Conservation (phyloP, 768 basidiomycete genomes). For the Rossbeevera mucosa region DNA sequence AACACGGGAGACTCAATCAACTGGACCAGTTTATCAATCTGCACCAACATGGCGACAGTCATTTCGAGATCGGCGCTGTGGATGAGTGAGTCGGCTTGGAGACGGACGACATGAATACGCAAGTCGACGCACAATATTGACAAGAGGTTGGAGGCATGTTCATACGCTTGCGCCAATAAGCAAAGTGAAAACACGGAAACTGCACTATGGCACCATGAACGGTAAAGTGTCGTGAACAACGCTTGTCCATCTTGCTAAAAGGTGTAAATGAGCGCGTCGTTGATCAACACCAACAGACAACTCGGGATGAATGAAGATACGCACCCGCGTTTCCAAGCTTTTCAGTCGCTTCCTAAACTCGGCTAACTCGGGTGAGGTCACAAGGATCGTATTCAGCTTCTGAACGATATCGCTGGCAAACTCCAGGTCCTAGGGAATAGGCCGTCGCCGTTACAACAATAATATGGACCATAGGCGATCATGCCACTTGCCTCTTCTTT, state of each 20-base stretch:
- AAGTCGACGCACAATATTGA: slow-evolving; percentile 75
- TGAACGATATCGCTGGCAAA: slow-evolving; percentile 98
- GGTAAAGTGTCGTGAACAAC: slow-evolving; percentile 87
- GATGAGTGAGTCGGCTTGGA: slow-evolving; percentile 1
- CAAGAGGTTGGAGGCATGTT: slow-evolving; percentile 94
- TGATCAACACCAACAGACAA: background rate
- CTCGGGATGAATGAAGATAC: slow-evolving; percentile 19
- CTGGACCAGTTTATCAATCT: slow-evolving; percentile 96
- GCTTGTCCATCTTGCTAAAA: slow-evolving; percentile 90
- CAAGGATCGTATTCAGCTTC: slow-evolving; percentile 93
- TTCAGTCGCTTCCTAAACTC: slow-evolving; percentile 93
- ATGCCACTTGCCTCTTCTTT: slow-evolving; percentile 81
- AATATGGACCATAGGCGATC: background rate
- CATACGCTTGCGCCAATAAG: slow-evolving; percentile 95
- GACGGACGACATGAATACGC: background rate
- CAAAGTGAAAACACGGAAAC: slow-evolving; percentile 96
- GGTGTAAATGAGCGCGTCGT: background rate
- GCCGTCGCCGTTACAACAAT: background rate
- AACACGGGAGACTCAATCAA: slow-evolving; percentile 98
- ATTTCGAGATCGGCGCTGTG: slow-evolving; percentile 92
- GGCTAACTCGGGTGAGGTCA: slow-evolving; percentile 91
- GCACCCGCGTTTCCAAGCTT: slow-evolving; percentile 85
- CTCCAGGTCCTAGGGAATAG: slow-evolving; percentile 72
- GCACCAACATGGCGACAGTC: slow-evolving; percentile 89
- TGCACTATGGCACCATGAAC: slow-evolving; percentile 98